Evolutionary conservation across 305 asterid genomes (phyloP), one percentile per base, ranked within the genome.

Genomic region (Stenogyne calaminthoides): DNA sequence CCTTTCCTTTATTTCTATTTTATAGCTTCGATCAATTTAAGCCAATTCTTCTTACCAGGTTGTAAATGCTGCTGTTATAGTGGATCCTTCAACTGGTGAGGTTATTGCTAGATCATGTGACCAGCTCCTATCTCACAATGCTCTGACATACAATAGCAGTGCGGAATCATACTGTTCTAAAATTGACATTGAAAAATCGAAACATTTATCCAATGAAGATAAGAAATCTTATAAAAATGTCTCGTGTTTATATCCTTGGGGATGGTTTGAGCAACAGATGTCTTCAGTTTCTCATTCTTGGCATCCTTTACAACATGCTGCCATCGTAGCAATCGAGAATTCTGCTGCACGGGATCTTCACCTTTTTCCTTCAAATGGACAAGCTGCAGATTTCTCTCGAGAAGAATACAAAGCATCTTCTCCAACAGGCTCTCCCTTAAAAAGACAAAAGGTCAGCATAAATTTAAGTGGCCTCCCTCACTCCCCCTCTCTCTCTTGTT

Each of bases 251-350:
- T 72, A 86, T 84, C 99, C 98, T 40, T 80, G 85, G 89, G 75
- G 68, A 58, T 92, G 96, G 98, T 58, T 84, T 52, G 87, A 83
- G 70, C 87, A 74, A 65, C 74, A n/a, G 68, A 70, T 79, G 36
- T 47, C 39, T 80, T 25, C 70, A 19, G 75, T 44, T 66, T 78
- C 74, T 2, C 72, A 77, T 64, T 78, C 81, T 67, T 87, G 91
- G 88, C 96, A 90, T 85, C 97, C 99, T 73, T 77, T 92, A 78
- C 78, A 77, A 55, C 99, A 92, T 80, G 97, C 99, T 67, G 95
- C 97, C 57, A 80, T 90, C 78, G 91, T 86, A 51, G 97, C 97
- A 49, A 90, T 90, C 40, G 89, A 89, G 63, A 36, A 80, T 37
- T 88, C 96, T 74, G 89, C 98, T 82, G 86, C 94, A 54, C 87